Conservation (phyloP, 495 filamentous ascomycete genomes). For the Hyaloscypha bicolor region DNA sequence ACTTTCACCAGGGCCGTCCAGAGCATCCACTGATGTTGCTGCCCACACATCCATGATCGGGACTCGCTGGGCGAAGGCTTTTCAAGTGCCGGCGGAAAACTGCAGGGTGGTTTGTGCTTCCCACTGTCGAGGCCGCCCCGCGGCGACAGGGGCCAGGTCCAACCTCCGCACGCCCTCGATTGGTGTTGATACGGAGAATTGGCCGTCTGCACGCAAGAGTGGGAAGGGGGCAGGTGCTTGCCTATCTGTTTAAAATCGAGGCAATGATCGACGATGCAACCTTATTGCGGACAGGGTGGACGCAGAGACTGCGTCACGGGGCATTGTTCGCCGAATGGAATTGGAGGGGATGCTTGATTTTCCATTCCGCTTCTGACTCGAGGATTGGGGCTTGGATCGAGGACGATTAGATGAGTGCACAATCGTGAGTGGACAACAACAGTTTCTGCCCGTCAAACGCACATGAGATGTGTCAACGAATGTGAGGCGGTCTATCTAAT, state of each 20-base stretch:
- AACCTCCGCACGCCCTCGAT: neutral
- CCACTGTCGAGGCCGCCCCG: neutral
- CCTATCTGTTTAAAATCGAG: neutral
- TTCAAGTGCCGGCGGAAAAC: slow-evolving; percentile 12
- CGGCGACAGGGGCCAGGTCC: neutral
- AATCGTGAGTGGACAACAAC: neutral
- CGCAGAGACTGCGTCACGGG: neutral
- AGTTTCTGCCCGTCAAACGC: neutral
- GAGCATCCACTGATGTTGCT: neutral
- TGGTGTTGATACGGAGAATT: neutral
- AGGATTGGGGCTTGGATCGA: neutral
- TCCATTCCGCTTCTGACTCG: neutral
- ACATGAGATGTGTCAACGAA: neutral
- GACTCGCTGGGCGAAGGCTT: slow-evolving; percentile 11
- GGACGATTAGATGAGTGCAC: neutral
- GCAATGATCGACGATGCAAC: slow-evolving; percentile 16
- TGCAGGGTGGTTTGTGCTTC: slow-evolving; percentile 11
- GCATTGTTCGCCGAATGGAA: neutral
- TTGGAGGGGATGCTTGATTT: neutral
- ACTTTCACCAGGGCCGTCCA: neutral
- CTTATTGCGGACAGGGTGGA: slow-evolving; percentile 4
- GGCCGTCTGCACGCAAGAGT: neutral
- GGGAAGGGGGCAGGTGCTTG: slow-evolving; percentile 6
- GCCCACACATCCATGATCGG: slow-evolving; percentile 13
- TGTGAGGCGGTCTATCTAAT: neutral